These are phyloP conservation scores for Gossypium australe DNA, from an alignment of 345 rosid species.

Conservation along the genomic window DNA sequence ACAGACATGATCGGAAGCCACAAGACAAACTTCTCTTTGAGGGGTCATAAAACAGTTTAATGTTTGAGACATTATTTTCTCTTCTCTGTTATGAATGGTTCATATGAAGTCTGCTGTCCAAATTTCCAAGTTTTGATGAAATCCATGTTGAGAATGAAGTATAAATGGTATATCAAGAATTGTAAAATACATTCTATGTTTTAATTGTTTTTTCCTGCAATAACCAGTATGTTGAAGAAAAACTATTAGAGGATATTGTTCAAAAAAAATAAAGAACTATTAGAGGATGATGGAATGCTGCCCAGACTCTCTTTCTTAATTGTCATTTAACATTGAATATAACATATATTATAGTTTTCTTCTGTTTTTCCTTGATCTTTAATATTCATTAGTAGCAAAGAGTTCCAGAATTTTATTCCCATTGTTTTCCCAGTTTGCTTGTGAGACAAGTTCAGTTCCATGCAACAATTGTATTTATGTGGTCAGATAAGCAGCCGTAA, in stretches of 20 bases:
- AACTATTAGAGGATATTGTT: not conserved
- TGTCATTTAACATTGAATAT: not conserved
- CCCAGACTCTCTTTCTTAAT: not conserved
- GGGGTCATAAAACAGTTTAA: not conserved
- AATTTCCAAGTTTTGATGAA: not conserved
- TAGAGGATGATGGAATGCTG: not conserved
- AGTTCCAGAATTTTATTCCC: not conserved
- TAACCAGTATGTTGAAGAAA: not conserved
- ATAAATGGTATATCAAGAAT: not conserved
- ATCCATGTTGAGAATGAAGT: not conserved
- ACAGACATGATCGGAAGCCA: not conserved
- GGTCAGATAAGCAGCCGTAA: constrained; percentile 56
- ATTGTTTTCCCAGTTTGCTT: constrained; percentile 4
- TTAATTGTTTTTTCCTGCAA: not conserved
- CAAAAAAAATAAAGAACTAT: not conserved
- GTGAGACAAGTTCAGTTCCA: not conserved
- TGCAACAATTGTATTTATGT: not conserved
- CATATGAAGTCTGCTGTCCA: not conserved
- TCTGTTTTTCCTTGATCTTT: not conserved
- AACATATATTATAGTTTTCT: not conserved
- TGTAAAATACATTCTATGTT: not conserved
- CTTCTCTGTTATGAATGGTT: not conserved
- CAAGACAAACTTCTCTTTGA: not conserved
- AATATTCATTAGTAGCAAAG: not conserved
- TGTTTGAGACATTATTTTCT: not conserved